These are phyloP conservation scores for Orbilia javanica DNA, from an alignment of 2,329 filamentous ascomycete species.

Conservation along the genomic window DNA sequence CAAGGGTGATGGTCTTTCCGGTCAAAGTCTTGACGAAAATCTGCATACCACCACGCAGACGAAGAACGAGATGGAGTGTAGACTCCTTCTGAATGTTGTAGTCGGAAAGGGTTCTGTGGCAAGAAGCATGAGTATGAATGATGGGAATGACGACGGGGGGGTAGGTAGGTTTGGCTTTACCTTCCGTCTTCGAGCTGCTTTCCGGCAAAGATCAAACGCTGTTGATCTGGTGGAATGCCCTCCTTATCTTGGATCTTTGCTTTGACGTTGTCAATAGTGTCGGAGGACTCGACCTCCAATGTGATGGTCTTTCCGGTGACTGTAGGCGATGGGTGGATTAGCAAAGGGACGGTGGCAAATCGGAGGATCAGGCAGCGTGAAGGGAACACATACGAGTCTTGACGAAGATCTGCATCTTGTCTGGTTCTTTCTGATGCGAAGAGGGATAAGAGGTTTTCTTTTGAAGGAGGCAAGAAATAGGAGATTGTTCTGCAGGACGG, in stretches of 20 bases:
- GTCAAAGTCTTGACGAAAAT: slow-evolving; percentile 89
- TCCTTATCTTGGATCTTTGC: slow-evolving; percentile 77
- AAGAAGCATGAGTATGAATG: slow-evolving; percentile 63
- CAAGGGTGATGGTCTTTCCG: slow-evolving; percentile 77
- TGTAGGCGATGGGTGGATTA: slow-evolving; percentile 54
- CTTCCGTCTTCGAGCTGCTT: slow-evolving; percentile 86
- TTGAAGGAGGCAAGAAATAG: slow-evolving; percentile 29
- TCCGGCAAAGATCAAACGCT: slow-evolving; percentile 77
- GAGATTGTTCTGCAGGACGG: background rate
- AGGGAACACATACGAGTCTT: slow-evolving; percentile 62
- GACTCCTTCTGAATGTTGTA: slow-evolving; percentile 98
- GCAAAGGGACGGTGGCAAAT: background rate
- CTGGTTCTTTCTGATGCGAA: slow-evolving; percentile 19
- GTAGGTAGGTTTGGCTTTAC: slow-evolving; percentile 64
- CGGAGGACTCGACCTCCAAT: slow-evolving; percentile 99
- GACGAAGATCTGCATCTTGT: slow-evolving; percentile 63
- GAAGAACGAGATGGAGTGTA: slow-evolving; percentile 83
- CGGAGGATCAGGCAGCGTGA: background rate
- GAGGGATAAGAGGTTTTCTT: slow-evolving; percentile 3
- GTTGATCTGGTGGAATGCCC: slow-evolving; percentile 71
- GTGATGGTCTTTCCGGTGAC: slow-evolving; percentile 99
- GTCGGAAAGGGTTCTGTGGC: slow-evolving; percentile 79
- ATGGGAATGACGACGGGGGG: slow-evolving; percentile 67
- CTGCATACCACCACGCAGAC: slow-evolving; percentile 85
- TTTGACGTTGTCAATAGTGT: slow-evolving; percentile 99